A percentile compares a stretch with the other conserved stretches of the same genome.
Evolutionary conservation across 352 stramenopile species (phyloP).

Genomic region (Plasmopara muralis): DNA sequence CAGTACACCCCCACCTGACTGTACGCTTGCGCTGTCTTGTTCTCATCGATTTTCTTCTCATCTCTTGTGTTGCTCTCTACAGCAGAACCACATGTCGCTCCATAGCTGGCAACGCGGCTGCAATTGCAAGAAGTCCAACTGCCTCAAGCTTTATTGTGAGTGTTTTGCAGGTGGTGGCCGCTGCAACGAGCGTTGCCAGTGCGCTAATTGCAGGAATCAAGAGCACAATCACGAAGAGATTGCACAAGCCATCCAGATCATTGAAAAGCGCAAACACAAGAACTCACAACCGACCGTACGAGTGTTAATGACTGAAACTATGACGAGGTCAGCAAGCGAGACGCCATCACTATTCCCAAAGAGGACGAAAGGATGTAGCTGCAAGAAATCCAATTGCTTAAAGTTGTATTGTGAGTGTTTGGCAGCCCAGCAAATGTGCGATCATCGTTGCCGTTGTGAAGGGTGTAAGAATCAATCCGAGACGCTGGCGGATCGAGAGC

Average conservation of each 20-base stretch:
- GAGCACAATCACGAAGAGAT: slow-evolving; percentile 51
- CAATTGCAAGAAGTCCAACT: slow-evolving; percentile 96
- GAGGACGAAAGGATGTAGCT: slow-evolving; percentile 86
- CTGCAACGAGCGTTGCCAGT: slow-evolving; percentile 65
- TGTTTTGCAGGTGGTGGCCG: slow-evolving; percentile 54
- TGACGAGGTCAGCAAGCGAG: neutral
- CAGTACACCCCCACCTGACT: slow-evolving; percentile 6
- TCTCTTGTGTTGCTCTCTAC: neutral
- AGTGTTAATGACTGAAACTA: slow-evolving; percentile 7
- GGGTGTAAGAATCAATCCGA: slow-evolving; percentile 71
- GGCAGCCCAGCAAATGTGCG: slow-evolving; percentile 57
- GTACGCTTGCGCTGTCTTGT: slow-evolving; percentile 6
- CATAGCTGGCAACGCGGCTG: slow-evolving; percentile 54
- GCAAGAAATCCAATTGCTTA: slow-evolving; percentile 96
- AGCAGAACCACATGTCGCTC: slow-evolving; percentile 1
- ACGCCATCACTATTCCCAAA: slow-evolving; percentile 14
- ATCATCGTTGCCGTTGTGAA: slow-evolving; percentile 70
- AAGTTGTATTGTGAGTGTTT: slow-evolving; percentile 91
- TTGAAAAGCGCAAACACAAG: slow-evolving; percentile 53
- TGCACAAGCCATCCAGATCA: slow-evolving; percentile 40
- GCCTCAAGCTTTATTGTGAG: slow-evolving; percentile 92
- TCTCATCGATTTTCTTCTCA: slow-evolving; percentile 1
- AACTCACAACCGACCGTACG: slow-evolving; percentile 24
- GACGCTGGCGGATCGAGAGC: slow-evolving; percentile 54
- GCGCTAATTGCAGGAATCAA: slow-evolving; percentile 71